Conservation (phyloP, 495 filamentous ascomycete genomes). For the Hypoxylon fuscum region DNA sequence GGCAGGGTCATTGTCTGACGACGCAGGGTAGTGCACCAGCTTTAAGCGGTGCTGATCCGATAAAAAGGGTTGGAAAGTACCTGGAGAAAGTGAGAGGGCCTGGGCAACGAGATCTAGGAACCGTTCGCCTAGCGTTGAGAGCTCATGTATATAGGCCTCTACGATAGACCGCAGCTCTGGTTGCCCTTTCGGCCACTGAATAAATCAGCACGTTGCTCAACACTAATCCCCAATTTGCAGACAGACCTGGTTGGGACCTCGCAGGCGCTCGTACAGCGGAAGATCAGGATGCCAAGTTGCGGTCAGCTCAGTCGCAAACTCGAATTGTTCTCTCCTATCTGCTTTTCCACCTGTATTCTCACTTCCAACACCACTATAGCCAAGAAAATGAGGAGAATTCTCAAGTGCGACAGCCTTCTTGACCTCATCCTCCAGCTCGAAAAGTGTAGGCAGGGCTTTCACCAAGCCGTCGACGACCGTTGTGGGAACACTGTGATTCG, state of each 20-base stretch:
- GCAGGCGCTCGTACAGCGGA: slow-evolving; percentile 58
- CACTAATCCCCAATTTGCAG: neutral
- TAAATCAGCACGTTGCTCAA: slow-evolving; percentile 25
- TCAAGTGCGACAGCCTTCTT: slow-evolving; percentile 56
- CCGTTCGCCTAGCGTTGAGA: slow-evolving; percentile 55
- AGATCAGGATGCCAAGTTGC: slow-evolving; percentile 46
- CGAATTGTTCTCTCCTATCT: slow-evolving; percentile 64
- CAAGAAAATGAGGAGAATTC: slow-evolving; percentile 64
- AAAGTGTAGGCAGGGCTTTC: slow-evolving; percentile 54
- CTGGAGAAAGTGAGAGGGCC: slow-evolving; percentile 47
- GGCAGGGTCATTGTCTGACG: slow-evolving; percentile 5
- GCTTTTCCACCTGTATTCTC: slow-evolving; percentile 59
- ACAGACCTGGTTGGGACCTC: slow-evolving; percentile 61
- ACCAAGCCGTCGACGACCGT: slow-evolving; percentile 50
- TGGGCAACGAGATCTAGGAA: slow-evolving; percentile 62
- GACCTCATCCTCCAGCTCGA: slow-evolving; percentile 46
- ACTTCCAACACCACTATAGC: slow-evolving; percentile 60
- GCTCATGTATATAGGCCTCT: slow-evolving; percentile 57
- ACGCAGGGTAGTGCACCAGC: slow-evolving; percentile 59
- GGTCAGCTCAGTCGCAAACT: slow-evolving; percentile 62
- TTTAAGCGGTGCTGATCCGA: slow-evolving; percentile 65
- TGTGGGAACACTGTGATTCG: slow-evolving; percentile 56
- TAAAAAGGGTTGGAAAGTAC: slow-evolving; percentile 61
- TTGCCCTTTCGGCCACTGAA: slow-evolving; percentile 29
- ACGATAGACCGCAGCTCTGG: slow-evolving; percentile 37